Evolutionary conservation across 2,329 filamentous ascomycete genomes (phyloP), one percentile per base, ranked within the genome.

Genomic region (Fusarium beomiforme): DNA sequence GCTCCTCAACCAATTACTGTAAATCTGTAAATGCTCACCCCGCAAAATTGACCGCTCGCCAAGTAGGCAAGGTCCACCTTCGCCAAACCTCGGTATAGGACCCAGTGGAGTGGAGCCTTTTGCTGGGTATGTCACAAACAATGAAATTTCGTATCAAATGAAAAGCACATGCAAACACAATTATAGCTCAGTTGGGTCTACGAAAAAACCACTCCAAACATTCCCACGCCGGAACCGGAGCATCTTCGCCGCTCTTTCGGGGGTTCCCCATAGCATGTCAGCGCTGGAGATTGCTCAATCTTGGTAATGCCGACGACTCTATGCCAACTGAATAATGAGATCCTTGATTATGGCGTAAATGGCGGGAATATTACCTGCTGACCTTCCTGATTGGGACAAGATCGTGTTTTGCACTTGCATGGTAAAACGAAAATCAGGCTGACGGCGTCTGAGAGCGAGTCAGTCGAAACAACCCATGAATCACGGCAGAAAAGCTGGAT

Each of bases 61-160:
- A n/a, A n/a, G n/a, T 0, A 2, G 9, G 3, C 14, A 31, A 21
- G 12, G 17, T 46, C 10, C 9, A 14, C 12, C 33, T 8, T 29
- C 9, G 26, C 26, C 26, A 29, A 10, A 29, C 26, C 26, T 4
- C 26, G 26, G 4, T 9, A 23, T n/a, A n/a, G n/a, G n/a, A n/a
- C n/a, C n/a, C n/a, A n/a, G n/a, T n/a, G n/a, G n/a, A n/a, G n/a
- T n/a, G n/a, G 6, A 43, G 4, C 16, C 8, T 19, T n/a, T 31
- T 47, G 19, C 17, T 10, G 2, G 2, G 7, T 19, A 3, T 11
- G 19, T 44, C 8, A 24, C 8, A 26, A 44, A 5, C 11, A 3
- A 14, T 3, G 0, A n/a, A n/a, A n/a, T n/a, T n/a, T n/a, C 5
- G 0, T 9, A 10, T 8, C 12, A 13, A n/a, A 8, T 19, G 5